Conservation (phyloP, 768 basidiomycete genomes). For the Chalciporus chontae region DNA sequence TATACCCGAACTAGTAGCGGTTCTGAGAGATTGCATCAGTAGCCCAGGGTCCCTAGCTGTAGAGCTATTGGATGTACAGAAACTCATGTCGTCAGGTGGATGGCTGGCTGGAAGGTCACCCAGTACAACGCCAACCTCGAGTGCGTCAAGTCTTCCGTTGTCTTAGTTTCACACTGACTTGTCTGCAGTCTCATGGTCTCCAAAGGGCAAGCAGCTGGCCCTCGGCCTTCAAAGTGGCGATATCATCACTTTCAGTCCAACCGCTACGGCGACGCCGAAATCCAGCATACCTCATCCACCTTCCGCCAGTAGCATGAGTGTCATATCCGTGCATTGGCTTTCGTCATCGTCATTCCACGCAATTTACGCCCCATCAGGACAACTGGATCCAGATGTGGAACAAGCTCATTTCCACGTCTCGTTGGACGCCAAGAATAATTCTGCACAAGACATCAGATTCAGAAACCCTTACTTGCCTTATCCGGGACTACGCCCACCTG, state of each 20-base stretch:
- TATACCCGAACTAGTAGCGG: slow-evolving; percentile 55
- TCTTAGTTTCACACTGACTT: slow-evolving; percentile 5
- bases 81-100: slow-evolving; percentile 44
- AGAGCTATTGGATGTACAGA: slow-evolving; percentile 55
- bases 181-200: slow-evolving; percentile 74
- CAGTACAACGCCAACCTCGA: slow-evolving; percentile 52
- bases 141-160: slow-evolving; percentile 38
- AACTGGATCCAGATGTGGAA: slow-evolving; percentile 35
- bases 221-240: slow-evolving; percentile 70
- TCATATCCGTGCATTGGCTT: slow-evolving; percentile 63
- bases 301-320: slow-evolving; percentile 42
- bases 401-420: slow-evolving; percentile 41
- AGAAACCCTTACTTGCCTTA: slow-evolving; percentile 41
- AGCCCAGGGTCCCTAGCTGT: slow-evolving; percentile 42
- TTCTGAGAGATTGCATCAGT: slow-evolving; percentile 42
- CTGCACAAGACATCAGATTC: slow-evolving; percentile 37
- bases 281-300: slow-evolving; percentile 56
- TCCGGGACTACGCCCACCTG: slow-evolving; percentile 44
- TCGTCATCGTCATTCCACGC: slow-evolving; percentile 65
- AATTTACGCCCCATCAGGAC: slow-evolving; percentile 50
- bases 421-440: slow-evolving; percentile 40
- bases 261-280: slow-evolving; percentile 50
- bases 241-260: slow-evolving; percentile 62
- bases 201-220: slow-evolving; percentile 81
- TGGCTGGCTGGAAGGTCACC: slow-evolving; percentile 51